Base-by-base conservation (phyloP, 352 stramenopile species). In the Pythium folliculosum region DNA sequence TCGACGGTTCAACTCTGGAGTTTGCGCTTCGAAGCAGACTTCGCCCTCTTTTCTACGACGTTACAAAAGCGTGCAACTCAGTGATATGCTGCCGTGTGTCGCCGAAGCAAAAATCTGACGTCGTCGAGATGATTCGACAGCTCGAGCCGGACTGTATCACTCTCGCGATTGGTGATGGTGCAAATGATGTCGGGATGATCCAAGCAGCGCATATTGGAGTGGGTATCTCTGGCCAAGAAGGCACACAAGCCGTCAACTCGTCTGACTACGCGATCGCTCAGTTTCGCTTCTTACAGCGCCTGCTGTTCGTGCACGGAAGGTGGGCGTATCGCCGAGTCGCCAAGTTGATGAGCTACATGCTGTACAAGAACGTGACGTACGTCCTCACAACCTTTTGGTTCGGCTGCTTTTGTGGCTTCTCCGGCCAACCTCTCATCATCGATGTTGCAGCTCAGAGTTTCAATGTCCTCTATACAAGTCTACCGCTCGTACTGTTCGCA, bases 181-280 rank as follows among this genome's bases (percentile, higher is more conserved):
- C 94, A n/a, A 99, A 99, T 77, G 95, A 99, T 61, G 96, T 99
- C 8, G 90, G 86, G 32, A 99, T 99, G 96, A 98, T 99, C 43
- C 91, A 98, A 70, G 78, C 87, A 16, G 92, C 89, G 3, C 88
- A 98, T 65, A 86, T 98, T 55, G 94, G 93, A 48, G 89, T 98
- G 19, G 94, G 93, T 8, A 97, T 98, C 55, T 95, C 80, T 23
- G 94, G 94, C 0, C 88, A 97, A 63, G 94, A 98, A 76, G 94
- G 94, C 55, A 82, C 90, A 8, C 95, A 98, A 68, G 89, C 96
- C 9, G 94, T 98, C 14, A 98, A 98, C 65, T 87, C 94, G 3
- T 89, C 84, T 23, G 95, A 98, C 72, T 98, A 98, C 70, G 90
- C 90, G 2, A 91, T 98, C 43, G 85, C 87, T 0, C 92, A 98